A percentile compares a stretch with the other conserved stretches of the same genome.
These are phyloP conservation scores for Kodamaea fukazawae DNA, from an alignment of 805 yeast species.

Conservation along the genomic window DNA sequence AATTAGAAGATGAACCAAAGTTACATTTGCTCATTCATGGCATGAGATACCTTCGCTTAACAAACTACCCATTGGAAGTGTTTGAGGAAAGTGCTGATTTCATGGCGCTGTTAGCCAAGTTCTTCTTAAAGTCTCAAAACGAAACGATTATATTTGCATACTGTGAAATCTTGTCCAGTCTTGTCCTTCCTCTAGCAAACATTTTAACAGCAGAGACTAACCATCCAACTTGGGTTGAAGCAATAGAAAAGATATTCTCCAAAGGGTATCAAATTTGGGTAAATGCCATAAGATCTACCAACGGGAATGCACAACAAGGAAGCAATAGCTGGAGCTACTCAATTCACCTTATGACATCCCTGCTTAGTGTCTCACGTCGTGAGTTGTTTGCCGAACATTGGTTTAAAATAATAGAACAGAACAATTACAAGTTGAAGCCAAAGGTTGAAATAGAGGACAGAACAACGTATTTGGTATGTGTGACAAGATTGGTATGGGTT, in stretches of 20 bases:
- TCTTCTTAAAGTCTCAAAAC: slow-evolving; percentile 64
- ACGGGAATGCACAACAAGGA: neutral
- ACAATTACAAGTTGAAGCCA: slow-evolving; percentile 60
- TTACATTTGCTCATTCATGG: slow-evolving; percentile 81
- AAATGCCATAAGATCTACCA: slow-evolving; percentile 24
- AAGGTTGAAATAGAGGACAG: slow-evolving; percentile 51
- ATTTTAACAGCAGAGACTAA: slow-evolving; percentile 89
- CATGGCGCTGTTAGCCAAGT: slow-evolving; percentile 79
- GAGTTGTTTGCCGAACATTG: slow-evolving; percentile 71
- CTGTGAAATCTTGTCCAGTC: slow-evolving; percentile 74
- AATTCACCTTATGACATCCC: slow-evolving; percentile 65
- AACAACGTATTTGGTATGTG: slow-evolving; percentile 57
- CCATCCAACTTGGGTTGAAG: slow-evolving; percentile 92
- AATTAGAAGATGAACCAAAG: slow-evolving; percentile 47
- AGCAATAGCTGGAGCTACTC: slow-evolving; percentile 56
- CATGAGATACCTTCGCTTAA: slow-evolving; percentile 78
- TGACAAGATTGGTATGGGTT: slow-evolving; percentile 84
- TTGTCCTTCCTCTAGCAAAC: slow-evolving; percentile 80
- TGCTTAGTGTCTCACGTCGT: slow-evolving; percentile 76
- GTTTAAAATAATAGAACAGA: slow-evolving; percentile 64
- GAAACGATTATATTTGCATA: slow-evolving; percentile 71
- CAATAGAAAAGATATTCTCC: slow-evolving; percentile 60
- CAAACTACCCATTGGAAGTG: slow-evolving; percentile 80
- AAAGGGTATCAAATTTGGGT: slow-evolving; percentile 48
- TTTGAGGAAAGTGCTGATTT: slow-evolving; percentile 95